Evolutionary conservation across 805 yeast genomes (phyloP), one percentile per base, ranked within the genome.

Genomic region (Starmerella geochares): DNA sequence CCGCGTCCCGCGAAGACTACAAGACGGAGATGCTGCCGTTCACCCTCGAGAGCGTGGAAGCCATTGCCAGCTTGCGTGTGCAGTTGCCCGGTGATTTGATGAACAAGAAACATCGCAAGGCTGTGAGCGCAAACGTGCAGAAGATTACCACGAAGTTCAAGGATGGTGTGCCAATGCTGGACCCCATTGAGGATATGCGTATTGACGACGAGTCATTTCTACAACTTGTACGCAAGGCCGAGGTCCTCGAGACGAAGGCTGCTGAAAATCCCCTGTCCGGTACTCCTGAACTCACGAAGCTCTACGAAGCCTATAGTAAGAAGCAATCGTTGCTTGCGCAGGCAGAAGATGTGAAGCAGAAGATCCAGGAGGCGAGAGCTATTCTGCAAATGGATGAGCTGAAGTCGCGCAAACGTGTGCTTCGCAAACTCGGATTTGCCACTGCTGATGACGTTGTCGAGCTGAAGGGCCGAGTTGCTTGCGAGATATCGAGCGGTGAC

Each of bases 301-400:
- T 83, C 25, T 88, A 83, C 63, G 76, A 75, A 9, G 67, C 77
- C 55, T 94, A 81, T 62, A 67, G 78, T 14, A 66, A 71, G 24
- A 88, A 87, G 65, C 78, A 83, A 54, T 73, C 74, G 0, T 60
- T 86, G 37, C 77, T 75, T 50, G 70, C 70, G 13, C 74, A 80
- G 49, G 79, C 85, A 46, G 78, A 79, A 57, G 67, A 67, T 4
- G 64, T 83, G 33, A 78, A 79, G 58, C 75, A 74, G 24, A 80
- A 83, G 62, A 82, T 90, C 35, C 68, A 73, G 39, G 90, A 86
- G 52, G 92, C 95, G 0, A 87, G 85, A 62, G 83, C 96, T 0
- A 87, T 92, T 16, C 81, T 90, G 58, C 98, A 92, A 67, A 71
- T 92, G 62, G 97, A 92, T 63, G 97, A 92, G 65, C 74, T 92